Evolutionary conservation across 116 monocot species (phyloP).

Genomic region (Papilionanthe hybrid): DNA sequence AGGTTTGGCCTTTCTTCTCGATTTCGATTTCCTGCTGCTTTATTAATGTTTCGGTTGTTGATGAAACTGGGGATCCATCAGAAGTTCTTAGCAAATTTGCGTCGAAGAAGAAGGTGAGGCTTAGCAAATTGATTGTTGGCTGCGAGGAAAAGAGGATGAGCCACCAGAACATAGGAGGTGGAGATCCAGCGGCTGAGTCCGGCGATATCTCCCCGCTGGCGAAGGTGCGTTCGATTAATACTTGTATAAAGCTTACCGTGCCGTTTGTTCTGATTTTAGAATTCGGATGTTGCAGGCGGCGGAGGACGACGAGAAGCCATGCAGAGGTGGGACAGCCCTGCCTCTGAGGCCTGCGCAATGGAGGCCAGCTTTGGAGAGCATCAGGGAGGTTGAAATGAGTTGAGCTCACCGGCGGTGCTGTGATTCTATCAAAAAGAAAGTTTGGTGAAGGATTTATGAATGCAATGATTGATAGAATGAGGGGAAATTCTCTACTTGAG

Average conservation of each 20-base stretch:
- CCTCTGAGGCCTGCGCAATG: not conserved
- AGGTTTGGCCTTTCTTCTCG: slow-evolving; percentile 21
- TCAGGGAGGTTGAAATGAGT: not conserved
- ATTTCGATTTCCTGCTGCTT: not conserved
- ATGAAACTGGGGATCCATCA: slow-evolving; percentile 9
- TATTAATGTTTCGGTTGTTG: not conserved
- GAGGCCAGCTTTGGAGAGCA: slow-evolving; percentile 10
- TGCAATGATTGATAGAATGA: too few relatives aligned
- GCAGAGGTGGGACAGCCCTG: not conserved
- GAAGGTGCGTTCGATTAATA: not conserved
- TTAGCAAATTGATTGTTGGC: slow-evolving; percentile 29
- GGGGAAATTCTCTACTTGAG: too few relatives aligned
- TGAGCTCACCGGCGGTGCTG: not conserved
- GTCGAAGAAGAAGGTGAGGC: slow-evolving; percentile 54
- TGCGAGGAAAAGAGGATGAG: slow-evolving; percentile 10
- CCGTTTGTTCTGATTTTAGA: not conserved
- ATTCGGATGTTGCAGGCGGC: not conserved
- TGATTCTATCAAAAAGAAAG: too few relatives aligned
- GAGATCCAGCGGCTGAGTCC: not conserved
- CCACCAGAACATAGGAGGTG: too few relatives aligned
- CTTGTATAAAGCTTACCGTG: not conserved
- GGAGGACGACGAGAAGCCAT: not conserved
- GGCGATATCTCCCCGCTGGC: not conserved
- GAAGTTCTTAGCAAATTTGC: slow-evolving; percentile 74
- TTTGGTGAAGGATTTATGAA: too few relatives aligned